phyloP scores from a whole-genome alignment of 73 alveolate species.

The Diophrys appendiculata region DNA sequence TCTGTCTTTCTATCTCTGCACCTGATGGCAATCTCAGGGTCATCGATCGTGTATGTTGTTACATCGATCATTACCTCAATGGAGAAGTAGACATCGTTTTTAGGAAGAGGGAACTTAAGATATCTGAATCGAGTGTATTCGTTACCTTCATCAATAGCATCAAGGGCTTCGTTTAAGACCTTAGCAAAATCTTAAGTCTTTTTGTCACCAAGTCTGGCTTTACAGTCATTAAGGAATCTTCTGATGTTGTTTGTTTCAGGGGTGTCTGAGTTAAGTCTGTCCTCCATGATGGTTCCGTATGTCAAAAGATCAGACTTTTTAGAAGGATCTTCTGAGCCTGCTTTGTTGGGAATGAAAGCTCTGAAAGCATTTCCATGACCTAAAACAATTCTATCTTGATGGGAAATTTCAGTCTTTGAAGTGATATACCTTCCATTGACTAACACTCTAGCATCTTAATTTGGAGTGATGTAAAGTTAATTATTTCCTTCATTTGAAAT shows the following conservation, averaged over 20 bases:
- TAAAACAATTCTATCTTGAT: constrained; percentile 8
- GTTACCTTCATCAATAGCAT: constrained; percentile 24
- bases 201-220: neutral
- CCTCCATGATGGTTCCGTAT: constrained; percentile 10
- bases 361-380: constrained; percentile 34
- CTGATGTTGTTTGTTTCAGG: constrained; percentile 5
- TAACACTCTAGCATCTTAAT: neutral
- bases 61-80: constrained; percentile 20
- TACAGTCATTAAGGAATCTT: neutral
- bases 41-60: constrained; percentile 1
- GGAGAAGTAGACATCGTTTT: constrained; percentile 15
- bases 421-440: constrained; percentile 14
- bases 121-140: constrained; percentile 18
- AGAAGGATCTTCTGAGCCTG: neutral
- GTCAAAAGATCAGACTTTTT: neutral
- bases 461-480: neutral
- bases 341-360: constrained; percentile 12
- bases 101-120: neutral
- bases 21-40: constrained; percentile 13
- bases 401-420: neutral
- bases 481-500: neutral
- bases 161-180: constrained; percentile 12
- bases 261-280: constrained; percentile 11
- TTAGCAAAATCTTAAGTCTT: constrained; percentile 10
- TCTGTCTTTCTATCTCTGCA: constrained; percentile 1